A percentile compares a stretch with the other conserved stretches of the same genome.
These are phyloP conservation scores for Macrolepiota albuminosa DNA, from an alignment of 768 basidiomycete species.

Conservation along the genomic window DNA sequence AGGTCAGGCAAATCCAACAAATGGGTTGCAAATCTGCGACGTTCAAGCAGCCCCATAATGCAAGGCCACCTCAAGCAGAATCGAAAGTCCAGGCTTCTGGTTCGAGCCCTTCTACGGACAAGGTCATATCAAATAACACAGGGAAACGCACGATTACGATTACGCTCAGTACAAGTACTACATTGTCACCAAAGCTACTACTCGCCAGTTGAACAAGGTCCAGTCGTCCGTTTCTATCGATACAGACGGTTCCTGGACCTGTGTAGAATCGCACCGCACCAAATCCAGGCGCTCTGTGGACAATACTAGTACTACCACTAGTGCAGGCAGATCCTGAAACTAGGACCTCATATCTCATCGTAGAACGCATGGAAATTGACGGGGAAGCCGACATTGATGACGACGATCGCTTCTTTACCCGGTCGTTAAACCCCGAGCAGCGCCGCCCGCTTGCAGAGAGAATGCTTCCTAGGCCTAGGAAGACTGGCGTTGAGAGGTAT, in stretches of 20 bases:
- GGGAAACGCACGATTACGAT: not conserved
- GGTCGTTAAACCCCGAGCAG: constrained; percentile 21
- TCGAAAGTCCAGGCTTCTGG: constrained; percentile 26
- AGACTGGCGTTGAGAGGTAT: constrained; percentile 69
- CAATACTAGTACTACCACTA: constrained; percentile 41
- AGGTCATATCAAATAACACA: not conserved
- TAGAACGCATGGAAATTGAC: constrained; percentile 27
- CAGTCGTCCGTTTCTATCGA: constrained; percentile 37
- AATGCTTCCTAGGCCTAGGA: constrained; percentile 57
- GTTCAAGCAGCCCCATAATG: not conserved
- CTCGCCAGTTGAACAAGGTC: constrained; percentile 14
- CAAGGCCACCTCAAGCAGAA: not conserved
- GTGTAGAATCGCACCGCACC: constrained; percentile 46
- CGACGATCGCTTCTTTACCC: constrained; percentile 17
- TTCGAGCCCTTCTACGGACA: not conserved
- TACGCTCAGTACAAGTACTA: not conserved
- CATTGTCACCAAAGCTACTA: constrained; percentile 12
- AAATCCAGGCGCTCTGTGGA: constrained; percentile 24
- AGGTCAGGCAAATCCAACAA: constrained; percentile 14
- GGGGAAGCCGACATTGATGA: constrained; percentile 7
- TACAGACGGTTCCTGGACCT: constrained; percentile 65
- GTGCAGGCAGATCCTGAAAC: constrained; percentile 46
- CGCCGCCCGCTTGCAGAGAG: constrained; percentile 54
- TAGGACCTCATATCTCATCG: constrained; percentile 33
- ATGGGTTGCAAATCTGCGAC: constrained; percentile 19